Evolutionary conservation across 768 basidiomycete species (phyloP), one percentile per base, ranked within the genome.

Genomic region (Tremella fuciformis): DNA sequence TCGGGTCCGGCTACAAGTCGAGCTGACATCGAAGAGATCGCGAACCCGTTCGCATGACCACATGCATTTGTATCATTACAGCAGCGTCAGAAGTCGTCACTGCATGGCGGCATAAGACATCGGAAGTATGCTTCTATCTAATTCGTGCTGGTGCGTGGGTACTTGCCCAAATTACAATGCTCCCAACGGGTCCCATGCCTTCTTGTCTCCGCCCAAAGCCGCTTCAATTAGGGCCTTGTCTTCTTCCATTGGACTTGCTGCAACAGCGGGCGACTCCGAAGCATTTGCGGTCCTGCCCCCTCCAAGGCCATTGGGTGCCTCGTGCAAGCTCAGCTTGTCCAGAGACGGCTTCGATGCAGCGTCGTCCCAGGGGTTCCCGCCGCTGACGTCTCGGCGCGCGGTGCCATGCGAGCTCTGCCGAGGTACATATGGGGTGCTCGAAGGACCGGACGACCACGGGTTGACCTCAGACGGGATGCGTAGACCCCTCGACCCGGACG

Each of bases 161-260:
- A 34, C 29, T 11, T 34, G 29, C 29, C 29, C 29, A 46, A 46
- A 48, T 37, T 52, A 73, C 53, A 64, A 58, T 19, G 70, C 73
- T 11, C 73, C 73, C 18, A 74, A 55, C 16, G 73, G 73, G 60
- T 74, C 73, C 73, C 73, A 74, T 22, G 70, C 72, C 50, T 67
- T 64, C 48, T 50, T 47, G 58, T 71, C 69, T 18, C 67, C 72
- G 38, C 72, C 72, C 48, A 71, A 41, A n/a, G 72, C 72, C 13
- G 69, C 72, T 26, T 67, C 58, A 13, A 62, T 46, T 21, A 48
- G 56, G 19, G 63, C 60, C 42, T 54, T 57, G 18, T 61, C 57
- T 26, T 41, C 53, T 16, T 58, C 58, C 0, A 39, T 19, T 21
- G 16, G 16, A 8, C 24, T 24, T 34, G 29, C 29, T 34, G 11